phyloP scores from a whole-genome alignment of 1,284 basidiomycete species.

The Ustilago lituana region DNA sequence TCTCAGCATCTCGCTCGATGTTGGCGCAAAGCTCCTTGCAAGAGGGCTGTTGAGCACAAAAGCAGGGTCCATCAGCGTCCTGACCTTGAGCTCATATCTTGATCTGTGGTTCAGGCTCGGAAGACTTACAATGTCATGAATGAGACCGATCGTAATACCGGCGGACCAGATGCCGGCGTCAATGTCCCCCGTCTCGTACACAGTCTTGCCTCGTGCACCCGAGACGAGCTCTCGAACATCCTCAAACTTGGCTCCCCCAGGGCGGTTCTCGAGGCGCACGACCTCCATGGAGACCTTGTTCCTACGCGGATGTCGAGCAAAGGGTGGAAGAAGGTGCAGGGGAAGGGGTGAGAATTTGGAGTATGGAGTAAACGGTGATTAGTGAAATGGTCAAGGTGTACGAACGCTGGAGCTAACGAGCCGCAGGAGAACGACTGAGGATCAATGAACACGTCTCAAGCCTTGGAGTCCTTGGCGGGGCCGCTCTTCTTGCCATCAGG shows the following conservation, averaged over 20 bases:
- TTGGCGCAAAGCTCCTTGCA: slow-evolving; percentile 78
- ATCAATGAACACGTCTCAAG: slow-evolving; percentile 1
- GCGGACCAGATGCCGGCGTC: slow-evolving; percentile 89
- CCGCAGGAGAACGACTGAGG: neutral
- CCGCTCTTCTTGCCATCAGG: slow-evolving; percentile 36
- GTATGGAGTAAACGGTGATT: neutral
- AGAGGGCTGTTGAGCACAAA: slow-evolving; percentile 71
- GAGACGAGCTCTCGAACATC: slow-evolving; percentile 81
- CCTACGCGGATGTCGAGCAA: slow-evolving; percentile 3
- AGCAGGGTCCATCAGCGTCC: neutral
- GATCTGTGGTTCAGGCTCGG: neutral
- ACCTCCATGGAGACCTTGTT: slow-evolving; percentile 84
- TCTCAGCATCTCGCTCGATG: slow-evolving; percentile 82
- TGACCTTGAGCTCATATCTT: neutral
- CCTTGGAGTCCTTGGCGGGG: slow-evolving; percentile 8
- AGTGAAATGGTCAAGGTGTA: neutral
- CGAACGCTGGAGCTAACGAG: too few species aligned
- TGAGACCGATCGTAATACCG: slow-evolving; percentile 81
- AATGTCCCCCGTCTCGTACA: slow-evolving; percentile 85
- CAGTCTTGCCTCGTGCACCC: slow-evolving; percentile 78
- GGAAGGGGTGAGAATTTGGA: neutral
- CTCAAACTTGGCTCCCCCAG: slow-evolving; percentile 86
- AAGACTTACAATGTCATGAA: slow-evolving; percentile 75
- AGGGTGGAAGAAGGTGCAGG: neutral
- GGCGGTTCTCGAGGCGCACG: slow-evolving; percentile 79